These are phyloP conservation scores for Aspergillus amoenus DNA, from an alignment of 2,329 filamentous ascomycete species.

Conservation along the genomic window DNA sequence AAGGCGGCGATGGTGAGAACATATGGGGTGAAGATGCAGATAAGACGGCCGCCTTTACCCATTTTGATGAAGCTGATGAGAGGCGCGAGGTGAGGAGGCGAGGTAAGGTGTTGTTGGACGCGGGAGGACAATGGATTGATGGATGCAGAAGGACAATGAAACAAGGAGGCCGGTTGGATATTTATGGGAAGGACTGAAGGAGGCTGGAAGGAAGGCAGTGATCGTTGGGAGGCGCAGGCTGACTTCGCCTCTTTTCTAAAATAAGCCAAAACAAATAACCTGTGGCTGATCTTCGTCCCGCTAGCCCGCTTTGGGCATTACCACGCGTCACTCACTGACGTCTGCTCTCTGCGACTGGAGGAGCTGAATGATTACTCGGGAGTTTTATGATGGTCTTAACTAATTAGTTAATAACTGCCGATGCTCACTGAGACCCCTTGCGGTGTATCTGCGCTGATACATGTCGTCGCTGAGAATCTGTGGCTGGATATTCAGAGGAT, in stretches of 20 bases:
- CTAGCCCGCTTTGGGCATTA: background rate
- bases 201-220: background rate
- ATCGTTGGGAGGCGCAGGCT: background rate
- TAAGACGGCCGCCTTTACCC: slow-evolving; percentile 73
- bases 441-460: too few species aligned
- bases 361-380: too few species aligned
- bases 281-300: slow-evolving; percentile 5
- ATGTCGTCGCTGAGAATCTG: too few species aligned
- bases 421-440: too few species aligned
- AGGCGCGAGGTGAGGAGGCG: background rate
- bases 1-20: slow-evolving; percentile 75
- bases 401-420: too few species aligned
- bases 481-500: too few species aligned
- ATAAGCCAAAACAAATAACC: background rate
- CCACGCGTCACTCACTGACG: slow-evolving; percentile 9
- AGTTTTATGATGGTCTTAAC: too few species aligned
- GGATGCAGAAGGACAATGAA: background rate
- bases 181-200: background rate
- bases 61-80: slow-evolving; percentile 41
- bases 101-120: background rate
- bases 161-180: background rate
- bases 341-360: background rate
- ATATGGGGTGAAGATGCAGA: slow-evolving; percentile 87
- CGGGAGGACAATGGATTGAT: background rate
- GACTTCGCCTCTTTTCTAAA: slow-evolving; percentile 10